Conservation (phyloP, 1,284 basidiomycete genomes). For the Sporisorium scitamineum region DNA sequence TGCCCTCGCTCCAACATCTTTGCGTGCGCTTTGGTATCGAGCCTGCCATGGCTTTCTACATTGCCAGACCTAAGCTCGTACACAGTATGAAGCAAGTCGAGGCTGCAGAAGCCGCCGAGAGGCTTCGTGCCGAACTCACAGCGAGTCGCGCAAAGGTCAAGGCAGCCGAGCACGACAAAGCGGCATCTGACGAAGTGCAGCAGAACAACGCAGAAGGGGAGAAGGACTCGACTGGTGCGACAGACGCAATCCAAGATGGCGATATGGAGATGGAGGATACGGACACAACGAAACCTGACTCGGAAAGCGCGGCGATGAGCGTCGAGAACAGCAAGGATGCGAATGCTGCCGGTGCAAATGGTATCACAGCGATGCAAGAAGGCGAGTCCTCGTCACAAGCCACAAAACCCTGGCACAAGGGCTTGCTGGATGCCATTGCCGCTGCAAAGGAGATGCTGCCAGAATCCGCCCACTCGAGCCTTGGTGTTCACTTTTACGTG, state of each 20-base stretch:
- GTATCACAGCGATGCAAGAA: not conserved
- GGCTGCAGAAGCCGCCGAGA: constrained; percentile 46
- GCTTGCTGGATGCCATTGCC: constrained; percentile 53
- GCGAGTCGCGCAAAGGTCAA: constrained; percentile 45
- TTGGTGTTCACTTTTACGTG: constrained; percentile 64
- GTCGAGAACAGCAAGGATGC: not conserved
- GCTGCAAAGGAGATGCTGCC: constrained; percentile 54
- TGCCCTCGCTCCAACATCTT: constrained; percentile 55
- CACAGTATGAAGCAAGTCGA: constrained; percentile 53
- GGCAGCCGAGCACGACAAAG: constrained; percentile 14
- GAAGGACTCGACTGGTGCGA: not conserved
- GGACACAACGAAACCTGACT: constrained; percentile 7
- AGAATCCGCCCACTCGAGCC: constrained; percentile 31
- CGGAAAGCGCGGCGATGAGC: not conserved
- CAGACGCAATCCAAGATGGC: constrained; percentile 16
- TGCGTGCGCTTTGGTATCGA: constrained; percentile 62
- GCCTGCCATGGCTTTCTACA: constrained; percentile 65
- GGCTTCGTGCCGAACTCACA: constrained; percentile 51
- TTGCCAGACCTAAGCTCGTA: constrained; percentile 58
- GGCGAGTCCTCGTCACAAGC: not conserved
- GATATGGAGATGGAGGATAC: constrained; percentile 42
- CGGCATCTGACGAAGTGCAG: not conserved
- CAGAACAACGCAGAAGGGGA: not conserved
- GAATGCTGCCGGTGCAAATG: not conserved
- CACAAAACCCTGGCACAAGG: constrained; percentile 55